These are phyloP conservation scores for Corymbia citriodora DNA, from an alignment of 441 rosid genomes.

Conservation along the genomic window DNA sequence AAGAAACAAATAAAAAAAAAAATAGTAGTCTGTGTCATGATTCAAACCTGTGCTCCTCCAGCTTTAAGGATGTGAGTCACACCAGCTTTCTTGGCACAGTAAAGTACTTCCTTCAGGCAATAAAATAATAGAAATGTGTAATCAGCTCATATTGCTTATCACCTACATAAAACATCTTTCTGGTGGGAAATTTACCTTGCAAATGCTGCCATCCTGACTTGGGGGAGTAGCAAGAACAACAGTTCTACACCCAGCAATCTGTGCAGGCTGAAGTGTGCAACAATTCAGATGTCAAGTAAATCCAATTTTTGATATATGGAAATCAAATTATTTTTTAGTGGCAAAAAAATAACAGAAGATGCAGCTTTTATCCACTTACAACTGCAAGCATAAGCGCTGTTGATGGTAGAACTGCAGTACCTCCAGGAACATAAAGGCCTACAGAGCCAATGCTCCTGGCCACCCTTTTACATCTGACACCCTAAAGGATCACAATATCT, in stretches of 20 bases:
- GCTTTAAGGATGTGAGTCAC: constrained; percentile 93
- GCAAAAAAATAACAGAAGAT: not conserved
- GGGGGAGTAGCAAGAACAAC: constrained; percentile 95
- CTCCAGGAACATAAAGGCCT: constrained; percentile 95
- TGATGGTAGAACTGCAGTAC: constrained; percentile 92
- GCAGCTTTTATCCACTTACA: constrained; percentile 34
- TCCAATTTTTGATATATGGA: not conserved
- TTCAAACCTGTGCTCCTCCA: constrained; percentile 89
- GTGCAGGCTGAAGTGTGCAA: constrained; percentile 66
- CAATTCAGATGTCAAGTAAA: constrained; percentile 9
- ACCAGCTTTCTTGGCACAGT: constrained; percentile 92
- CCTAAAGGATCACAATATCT: constrained; percentile 30
- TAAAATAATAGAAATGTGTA: not conserved
- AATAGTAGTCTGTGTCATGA: not conserved
- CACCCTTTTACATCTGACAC: constrained; percentile 86
- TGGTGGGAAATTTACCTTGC: constrained; percentile 50
- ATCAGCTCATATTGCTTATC: not conserved
- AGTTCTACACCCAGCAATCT: constrained; percentile 91
- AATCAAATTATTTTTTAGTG: not conserved
- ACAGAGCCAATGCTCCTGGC: constrained; percentile 84
- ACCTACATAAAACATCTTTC: not conserved
- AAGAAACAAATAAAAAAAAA: not conserved
- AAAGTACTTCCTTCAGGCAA: constrained; percentile 63
- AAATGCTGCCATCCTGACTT: constrained; percentile 76
- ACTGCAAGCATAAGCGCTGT: constrained; percentile 90